Conservation (phyloP, 768 basidiomycete species). For the Boletus tomentosulus region DNA sequence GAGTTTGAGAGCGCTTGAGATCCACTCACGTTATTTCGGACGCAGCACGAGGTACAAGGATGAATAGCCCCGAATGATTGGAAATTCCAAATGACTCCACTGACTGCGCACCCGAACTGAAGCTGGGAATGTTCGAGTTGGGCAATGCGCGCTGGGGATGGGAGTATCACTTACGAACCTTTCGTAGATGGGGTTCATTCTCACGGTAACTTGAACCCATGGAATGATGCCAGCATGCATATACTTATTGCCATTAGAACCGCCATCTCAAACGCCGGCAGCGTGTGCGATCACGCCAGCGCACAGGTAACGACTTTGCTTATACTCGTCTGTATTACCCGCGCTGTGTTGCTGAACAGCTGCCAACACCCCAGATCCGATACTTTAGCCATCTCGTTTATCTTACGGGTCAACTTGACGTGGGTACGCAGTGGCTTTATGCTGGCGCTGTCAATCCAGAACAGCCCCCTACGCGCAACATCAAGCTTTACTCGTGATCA, state of each 20-base stretch:
- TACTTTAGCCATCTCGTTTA: not conserved
- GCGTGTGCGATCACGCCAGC: not conserved
- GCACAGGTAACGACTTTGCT: slow-evolving; percentile 2
- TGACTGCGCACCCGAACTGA: slow-evolving; percentile 11
- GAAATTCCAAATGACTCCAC: not conserved
- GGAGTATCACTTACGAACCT: slow-evolving; percentile 1
- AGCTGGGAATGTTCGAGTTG: slow-evolving; percentile 9
- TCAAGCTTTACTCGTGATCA: not conserved
- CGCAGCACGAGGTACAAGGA: not conserved
- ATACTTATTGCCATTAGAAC: not conserved
- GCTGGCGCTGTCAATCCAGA: too few relatives aligned
- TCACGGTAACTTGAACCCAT: slow-evolving; percentile 6
- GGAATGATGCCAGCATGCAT: not conserved
- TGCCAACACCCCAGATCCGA: not conserved
- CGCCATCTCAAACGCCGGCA: not conserved
- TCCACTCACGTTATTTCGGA: not conserved
- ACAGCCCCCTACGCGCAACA: not conserved
- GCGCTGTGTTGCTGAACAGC: not conserved
- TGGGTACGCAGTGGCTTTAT: slow-evolving; percentile 1
- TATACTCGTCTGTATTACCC: not conserved
- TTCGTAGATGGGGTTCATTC: slow-evolving; percentile 9
- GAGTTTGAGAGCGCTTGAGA: not conserved
- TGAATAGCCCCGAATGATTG: not conserved
- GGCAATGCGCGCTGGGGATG: not conserved
- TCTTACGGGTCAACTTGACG: not conserved